Base-by-base conservation (phyloP, 2,329 filamentous ascomycete species). In the Phialemoniopsis sp. region DNA sequence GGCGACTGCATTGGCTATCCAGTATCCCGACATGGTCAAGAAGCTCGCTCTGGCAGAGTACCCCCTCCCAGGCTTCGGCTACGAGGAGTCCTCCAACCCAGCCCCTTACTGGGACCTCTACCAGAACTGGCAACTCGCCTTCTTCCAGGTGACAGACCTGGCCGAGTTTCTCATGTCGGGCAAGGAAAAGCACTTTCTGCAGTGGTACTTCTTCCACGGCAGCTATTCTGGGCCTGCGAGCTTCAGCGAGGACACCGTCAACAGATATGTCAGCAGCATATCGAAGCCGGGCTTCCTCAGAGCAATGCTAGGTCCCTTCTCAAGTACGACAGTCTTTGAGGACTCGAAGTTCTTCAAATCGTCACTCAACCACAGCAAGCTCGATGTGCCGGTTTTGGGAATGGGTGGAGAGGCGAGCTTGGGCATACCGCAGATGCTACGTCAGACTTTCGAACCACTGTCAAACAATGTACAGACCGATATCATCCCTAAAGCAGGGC, bases 181-280 rank as follows among this genome's bases (percentile, higher is more conserved):
- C 0, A 56, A 58, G 2, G 68, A 71, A 46, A 62, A 53, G 42
- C 52, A 67, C 41, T 62, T 71, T 44, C 48, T 71, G 1, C 46
- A 58, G 13, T 70, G 67, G 68, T 72, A 70, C 36, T 71, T 71
- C 40, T 71, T 54, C 41, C 67, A 72, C 28, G 54, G 54, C 0
- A 62, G 57, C 14, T 72, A 71, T 44, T 60, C 63, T 0, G 67
- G 68, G 1, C 49, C 49, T 2, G 48, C 58, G 28, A 51, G 58
- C 2, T 56, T 70, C 12, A 56, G 56, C 2, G 57, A 63, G 29
- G 64, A 67, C 12, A 58, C 60, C 1, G 46, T 70, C 0, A 58
- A 62, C 28, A 50, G 54, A 13, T 70, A 68, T 33, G 54, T 64
- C 1, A 55, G 43, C 10, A 56, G 56, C 13, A 64, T 71, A n/a